phyloP scores from a whole-genome alignment of 2,329 filamentous ascomycete species.

The Alternaria novae-zelandiae region DNA sequence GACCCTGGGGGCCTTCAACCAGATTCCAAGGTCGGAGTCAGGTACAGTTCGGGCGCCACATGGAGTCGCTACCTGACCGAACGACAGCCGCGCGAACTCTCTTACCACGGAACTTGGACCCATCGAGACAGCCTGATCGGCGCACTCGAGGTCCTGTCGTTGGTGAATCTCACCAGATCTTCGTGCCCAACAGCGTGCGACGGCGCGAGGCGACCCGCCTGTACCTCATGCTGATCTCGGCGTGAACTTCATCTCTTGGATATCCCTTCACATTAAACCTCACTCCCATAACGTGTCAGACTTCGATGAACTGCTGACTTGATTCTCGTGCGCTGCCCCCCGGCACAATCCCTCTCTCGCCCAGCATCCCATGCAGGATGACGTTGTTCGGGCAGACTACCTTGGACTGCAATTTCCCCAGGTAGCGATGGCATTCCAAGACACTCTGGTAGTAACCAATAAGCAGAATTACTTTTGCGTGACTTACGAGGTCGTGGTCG shows the following conservation, averaged over 20 bases:
- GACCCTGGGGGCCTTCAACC: background rate
- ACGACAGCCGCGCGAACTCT: slow-evolving; percentile 16
- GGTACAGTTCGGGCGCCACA: slow-evolving; percentile 11
- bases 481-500: background rate
- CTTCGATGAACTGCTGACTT: background rate
- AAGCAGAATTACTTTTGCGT: background rate
- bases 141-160: slow-evolving; percentile 23
- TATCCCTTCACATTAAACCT: background rate
- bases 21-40: slow-evolving; percentile 1
- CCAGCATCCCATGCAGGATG: slow-evolving; percentile 13
- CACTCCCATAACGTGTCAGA: background rate
- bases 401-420: slow-evolving; percentile 4
- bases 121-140: slow-evolving; percentile 17
- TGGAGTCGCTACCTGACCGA: slow-evolving; percentile 18
- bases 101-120: slow-evolving; percentile 1
- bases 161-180: slow-evolving; percentile 8
- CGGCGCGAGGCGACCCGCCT: slow-evolving; percentile 27
- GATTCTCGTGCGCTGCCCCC: slow-evolving; percentile 3
- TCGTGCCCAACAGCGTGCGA: slow-evolving; percentile 17
- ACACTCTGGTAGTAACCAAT: background rate
- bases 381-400: slow-evolving; percentile 11
- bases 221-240: slow-evolving; percentile 6
- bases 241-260: background rate
- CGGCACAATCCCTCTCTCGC: background rate
- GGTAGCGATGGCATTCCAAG: background rate